phyloP scores from a whole-genome alignment of 305 asterid species.

The Striga hermonthica region DNA sequence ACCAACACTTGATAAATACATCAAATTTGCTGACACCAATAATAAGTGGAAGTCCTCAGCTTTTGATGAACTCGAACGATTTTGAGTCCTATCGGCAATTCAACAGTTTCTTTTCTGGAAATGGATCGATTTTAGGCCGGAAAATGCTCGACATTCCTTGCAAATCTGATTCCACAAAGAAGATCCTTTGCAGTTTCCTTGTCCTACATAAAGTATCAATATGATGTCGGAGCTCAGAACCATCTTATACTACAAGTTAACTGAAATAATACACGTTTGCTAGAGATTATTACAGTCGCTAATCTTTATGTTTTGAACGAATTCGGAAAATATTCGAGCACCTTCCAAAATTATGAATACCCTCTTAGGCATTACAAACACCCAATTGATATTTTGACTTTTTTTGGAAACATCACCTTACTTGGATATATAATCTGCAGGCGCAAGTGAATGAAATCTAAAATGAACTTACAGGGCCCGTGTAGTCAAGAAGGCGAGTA shows the following conservation, averaged over 20 bases:
- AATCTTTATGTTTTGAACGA: too few relatives aligned
- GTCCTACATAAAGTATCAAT: slow-evolving; percentile 49
- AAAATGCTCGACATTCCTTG: slow-evolving; percentile 68
- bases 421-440: too few relatives aligned
- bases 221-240: slow-evolving; percentile 7
- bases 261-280: too few relatives aligned
- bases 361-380: too few relatives aligned
- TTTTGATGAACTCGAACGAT: neutral
- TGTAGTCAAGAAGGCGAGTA: slow-evolving; percentile 78
- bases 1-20: slow-evolving; percentile 28
- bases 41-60: neutral
- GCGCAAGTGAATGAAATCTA: too few relatives aligned
- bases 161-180: slow-evolving; percentile 77
- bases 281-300: too few relatives aligned
- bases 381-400: too few relatives aligned
- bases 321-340: too few relatives aligned
- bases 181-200: slow-evolving; percentile 89
- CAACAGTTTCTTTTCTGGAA: neutral
- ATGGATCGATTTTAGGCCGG: slow-evolving; percentile 44
- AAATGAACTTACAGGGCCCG: slow-evolving; percentile 72
- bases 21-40: neutral
- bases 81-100: neutral
- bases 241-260: too few relatives aligned
- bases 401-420: too few relatives aligned
- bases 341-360: too few relatives aligned